Evolutionary conservation across 148 eudicot species (phyloP).

Genomic region (Fagopyrum homotropicum): DNA sequence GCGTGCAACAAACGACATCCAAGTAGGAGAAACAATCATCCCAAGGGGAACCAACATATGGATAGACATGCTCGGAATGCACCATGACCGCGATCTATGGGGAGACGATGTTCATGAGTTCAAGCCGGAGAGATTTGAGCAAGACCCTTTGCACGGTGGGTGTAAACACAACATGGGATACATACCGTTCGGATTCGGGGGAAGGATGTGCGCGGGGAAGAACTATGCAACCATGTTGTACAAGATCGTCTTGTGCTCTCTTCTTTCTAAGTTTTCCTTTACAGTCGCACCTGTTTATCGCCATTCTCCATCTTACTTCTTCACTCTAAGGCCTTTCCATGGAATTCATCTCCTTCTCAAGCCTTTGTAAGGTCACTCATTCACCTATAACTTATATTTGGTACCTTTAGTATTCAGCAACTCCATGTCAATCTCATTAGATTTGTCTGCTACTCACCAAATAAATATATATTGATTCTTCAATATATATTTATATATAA

Average conservation of each 20-base stretch:
- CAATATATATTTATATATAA: no score
- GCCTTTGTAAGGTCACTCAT: neutral
- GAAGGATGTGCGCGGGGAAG: conserved; percentile 8
- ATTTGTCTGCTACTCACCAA: no score
- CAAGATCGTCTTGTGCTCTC: neutral
- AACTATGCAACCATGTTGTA: neutral
- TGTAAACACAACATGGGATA: conserved; percentile 1
- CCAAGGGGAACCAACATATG: neutral
- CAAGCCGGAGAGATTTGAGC: neutral
- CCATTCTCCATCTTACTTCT: neutral
- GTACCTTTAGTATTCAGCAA: no score
- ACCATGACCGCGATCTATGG: conserved; percentile 11
- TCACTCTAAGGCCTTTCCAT: neutral
- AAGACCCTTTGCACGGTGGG: conserved; percentile 2
- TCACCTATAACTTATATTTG: no score
- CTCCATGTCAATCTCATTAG: no score
- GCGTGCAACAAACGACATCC: neutral
- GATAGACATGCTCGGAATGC: conserved; percentile 6
- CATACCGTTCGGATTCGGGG: conserved; percentile 8
- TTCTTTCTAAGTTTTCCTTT: conserved; percentile 10
- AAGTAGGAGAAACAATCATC: conserved; percentile 10
- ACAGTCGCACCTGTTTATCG: neutral
- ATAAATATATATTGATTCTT: no score
- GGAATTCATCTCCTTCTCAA: conserved; percentile 6
- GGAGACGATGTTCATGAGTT: conserved; percentile 12